Evolutionary conservation across 2,329 filamentous ascomycete genomes (phyloP).

Genomic region (Neopestalotiopsis clavispora): DNA sequence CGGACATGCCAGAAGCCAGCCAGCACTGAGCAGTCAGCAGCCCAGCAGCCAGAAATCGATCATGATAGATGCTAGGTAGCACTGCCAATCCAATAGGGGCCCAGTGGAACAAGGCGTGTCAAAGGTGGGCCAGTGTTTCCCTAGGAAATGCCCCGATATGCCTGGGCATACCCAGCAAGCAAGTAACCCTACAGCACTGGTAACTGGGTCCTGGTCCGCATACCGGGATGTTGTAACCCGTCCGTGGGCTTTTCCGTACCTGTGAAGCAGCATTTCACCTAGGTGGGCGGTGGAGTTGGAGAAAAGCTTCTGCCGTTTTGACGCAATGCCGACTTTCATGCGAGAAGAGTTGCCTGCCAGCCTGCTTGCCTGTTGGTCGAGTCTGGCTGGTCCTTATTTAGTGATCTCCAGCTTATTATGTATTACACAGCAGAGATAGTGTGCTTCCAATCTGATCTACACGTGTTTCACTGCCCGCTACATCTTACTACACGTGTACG

Average conservation of each 20-base stretch:
- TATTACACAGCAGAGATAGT: not conserved
- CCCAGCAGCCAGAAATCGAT: too few relatives aligned
- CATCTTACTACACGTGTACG: not conserved
- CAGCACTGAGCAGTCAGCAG: too few relatives aligned
- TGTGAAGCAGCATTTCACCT: not conserved
- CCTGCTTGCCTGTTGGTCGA: too few relatives aligned
- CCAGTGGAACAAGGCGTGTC: not conserved
- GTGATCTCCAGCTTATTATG: not conserved
- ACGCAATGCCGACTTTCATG: slow-evolving; percentile 7
- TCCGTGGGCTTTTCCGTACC: not conserved
- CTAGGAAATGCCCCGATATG: not conserved
- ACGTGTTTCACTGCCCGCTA: not conserved
- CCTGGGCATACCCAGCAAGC: not conserved
- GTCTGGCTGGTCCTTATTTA: too few relatives aligned
- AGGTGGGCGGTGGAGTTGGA: not conserved
- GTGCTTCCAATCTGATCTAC: not conserved
- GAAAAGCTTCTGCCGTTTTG: slow-evolving; percentile 5
- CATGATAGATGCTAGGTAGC: not conserved
- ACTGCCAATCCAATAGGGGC: not conserved
- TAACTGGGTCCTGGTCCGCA: not conserved
- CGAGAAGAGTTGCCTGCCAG: not conserved
- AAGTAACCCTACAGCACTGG: not conserved
- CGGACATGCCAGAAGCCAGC: not conserved
- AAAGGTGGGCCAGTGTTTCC: not conserved
- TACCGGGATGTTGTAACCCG: not conserved